Evolutionary conservation across 2,329 filamentous ascomycete genomes (phyloP).

Genomic region (Aspergillus sp.): DNA sequence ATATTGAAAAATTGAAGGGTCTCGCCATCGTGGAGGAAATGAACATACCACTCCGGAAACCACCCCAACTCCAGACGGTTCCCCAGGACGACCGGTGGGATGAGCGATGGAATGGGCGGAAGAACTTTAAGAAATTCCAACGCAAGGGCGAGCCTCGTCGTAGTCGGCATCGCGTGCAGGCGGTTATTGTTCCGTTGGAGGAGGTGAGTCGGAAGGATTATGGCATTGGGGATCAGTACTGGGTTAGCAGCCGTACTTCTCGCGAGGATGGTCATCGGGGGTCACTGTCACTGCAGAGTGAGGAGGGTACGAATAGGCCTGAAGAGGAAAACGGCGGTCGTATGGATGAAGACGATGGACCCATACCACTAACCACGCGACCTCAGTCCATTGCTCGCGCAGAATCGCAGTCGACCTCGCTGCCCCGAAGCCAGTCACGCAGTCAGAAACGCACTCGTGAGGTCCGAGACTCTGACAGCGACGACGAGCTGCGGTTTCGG

Average conservation of each 20-base stretch:
- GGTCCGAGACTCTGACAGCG: constrained; percentile 46
- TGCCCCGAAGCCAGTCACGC: constrained; percentile 5
- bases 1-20: constrained; percentile 63
- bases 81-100: constrained; percentile 64
- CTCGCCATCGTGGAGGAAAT: constrained; percentile 72
- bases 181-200: constrained; percentile 62
- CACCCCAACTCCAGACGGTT: constrained; percentile 22
- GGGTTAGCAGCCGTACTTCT: constrained; percentile 42
- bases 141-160: constrained; percentile 26
- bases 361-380: no score
- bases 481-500: constrained; percentile 49
- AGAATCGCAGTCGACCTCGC: constrained; percentile 12
- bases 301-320: not conserved
- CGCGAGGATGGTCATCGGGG: constrained; percentile 11
- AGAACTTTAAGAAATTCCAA: constrained; percentile 87
- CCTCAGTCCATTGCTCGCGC: constrained; percentile 2
- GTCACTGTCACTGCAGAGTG: not conserved
- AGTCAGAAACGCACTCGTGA: constrained; percentile 29
- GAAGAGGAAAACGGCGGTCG: not conserved
- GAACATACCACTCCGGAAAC: constrained; percentile 44
- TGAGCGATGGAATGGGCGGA: constrained; percentile 81
- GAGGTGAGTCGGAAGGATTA: constrained; percentile 64
- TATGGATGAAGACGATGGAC: not conserved
- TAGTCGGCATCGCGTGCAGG: constrained; percentile 38
- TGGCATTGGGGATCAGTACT: constrained; percentile 69